Evolutionary conservation across 805 yeast genomes (phyloP).

Genomic region (Lipomyces lipofer): DNA sequence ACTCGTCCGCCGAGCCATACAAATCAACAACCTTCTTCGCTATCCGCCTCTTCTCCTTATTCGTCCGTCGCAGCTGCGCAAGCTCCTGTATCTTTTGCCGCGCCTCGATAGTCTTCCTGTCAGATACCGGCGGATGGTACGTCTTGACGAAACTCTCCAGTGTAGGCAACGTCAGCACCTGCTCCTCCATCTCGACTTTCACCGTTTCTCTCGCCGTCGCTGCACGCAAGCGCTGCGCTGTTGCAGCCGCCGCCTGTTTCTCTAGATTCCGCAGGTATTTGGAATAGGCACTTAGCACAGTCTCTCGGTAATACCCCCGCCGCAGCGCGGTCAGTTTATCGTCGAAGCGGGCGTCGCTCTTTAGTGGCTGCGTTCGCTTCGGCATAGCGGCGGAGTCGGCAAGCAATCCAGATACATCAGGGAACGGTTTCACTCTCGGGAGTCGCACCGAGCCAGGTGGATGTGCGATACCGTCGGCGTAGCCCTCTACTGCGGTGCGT

Average conservation of each 20-base stretch:
- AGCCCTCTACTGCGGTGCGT: constrained; percentile 5
- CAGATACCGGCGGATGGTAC: constrained; percentile 7
- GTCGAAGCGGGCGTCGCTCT: not conserved
- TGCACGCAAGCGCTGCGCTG: constrained; percentile 3
- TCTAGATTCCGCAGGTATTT: constrained; percentile 1
- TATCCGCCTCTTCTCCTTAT: not conserved
- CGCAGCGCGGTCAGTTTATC: constrained; percentile 9
- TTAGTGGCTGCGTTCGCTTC: not conserved
- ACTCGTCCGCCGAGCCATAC: not conserved
- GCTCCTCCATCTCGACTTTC: constrained; percentile 4
- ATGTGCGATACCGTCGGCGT: constrained; percentile 13
- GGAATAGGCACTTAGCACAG: constrained; percentile 6
- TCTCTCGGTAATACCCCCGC: constrained; percentile 9
- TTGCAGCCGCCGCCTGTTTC: not conserved
- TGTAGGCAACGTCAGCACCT: constrained; percentile 21
- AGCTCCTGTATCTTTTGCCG: constrained; percentile 1
- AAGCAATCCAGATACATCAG: constrained; percentile 10
- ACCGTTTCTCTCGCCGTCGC: constrained; percentile 5
- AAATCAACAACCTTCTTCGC: not conserved
- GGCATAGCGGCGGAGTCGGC: constrained; percentile 9
- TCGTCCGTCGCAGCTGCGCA: not conserved
- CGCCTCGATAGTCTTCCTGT: not conserved
- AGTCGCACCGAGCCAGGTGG: constrained; percentile 13
- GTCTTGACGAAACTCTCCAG: constrained; percentile 10
- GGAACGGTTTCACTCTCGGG: constrained; percentile 11